Conservation (phyloP, 345 rosid genomes). For the Camelina sativa region DNA sequence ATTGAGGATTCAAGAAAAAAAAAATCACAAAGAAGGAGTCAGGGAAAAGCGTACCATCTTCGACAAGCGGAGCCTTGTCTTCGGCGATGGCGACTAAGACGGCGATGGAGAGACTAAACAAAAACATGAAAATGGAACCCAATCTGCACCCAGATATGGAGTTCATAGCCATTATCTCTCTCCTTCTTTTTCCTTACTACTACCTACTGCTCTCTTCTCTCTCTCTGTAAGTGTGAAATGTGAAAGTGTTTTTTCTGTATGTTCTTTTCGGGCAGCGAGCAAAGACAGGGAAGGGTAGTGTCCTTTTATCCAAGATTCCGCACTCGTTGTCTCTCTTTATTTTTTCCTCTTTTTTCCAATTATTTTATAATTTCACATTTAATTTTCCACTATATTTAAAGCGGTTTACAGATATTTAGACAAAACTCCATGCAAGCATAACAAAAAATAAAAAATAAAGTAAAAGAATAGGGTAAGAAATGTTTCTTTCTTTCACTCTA, state of each 20-base stretch:
- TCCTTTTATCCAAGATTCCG: conserved; percentile 62
- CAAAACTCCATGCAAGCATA: conserved; percentile 41
- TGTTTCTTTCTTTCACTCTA: conserved; percentile 22
- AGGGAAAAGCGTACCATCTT: conserved; percentile 64
- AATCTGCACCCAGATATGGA: conserved; percentile 43
- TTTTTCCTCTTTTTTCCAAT: background rate
- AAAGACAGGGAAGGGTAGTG: conserved; percentile 41
- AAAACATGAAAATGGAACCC: conserved; percentile 47
- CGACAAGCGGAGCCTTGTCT: conserved; percentile 49
- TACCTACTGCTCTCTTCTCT: conserved; percentile 2
- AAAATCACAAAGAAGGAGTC: background rate
- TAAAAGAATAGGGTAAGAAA: conserved; percentile 24
- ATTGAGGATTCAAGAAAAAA: background rate
- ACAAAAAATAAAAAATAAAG: background rate
- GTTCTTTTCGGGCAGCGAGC: conserved; percentile 45
- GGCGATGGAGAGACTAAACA: conserved; percentile 46
- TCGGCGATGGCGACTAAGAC: conserved; percentile 48
- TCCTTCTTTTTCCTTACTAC: conserved; percentile 21
- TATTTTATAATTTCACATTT: conserved; percentile 25
- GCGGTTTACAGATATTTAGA: conserved; percentile 37
- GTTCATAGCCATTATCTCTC: conserved; percentile 48
- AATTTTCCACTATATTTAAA: conserved; percentile 36
- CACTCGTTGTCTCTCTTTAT: conserved; percentile 29
- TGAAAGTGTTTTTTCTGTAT: conserved; percentile 37
- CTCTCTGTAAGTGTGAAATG: conserved; percentile 40